phyloP scores from a whole-genome alignment of 2,329 filamentous ascomycete genomes.

The Taxawa tesnikishii region DNA sequence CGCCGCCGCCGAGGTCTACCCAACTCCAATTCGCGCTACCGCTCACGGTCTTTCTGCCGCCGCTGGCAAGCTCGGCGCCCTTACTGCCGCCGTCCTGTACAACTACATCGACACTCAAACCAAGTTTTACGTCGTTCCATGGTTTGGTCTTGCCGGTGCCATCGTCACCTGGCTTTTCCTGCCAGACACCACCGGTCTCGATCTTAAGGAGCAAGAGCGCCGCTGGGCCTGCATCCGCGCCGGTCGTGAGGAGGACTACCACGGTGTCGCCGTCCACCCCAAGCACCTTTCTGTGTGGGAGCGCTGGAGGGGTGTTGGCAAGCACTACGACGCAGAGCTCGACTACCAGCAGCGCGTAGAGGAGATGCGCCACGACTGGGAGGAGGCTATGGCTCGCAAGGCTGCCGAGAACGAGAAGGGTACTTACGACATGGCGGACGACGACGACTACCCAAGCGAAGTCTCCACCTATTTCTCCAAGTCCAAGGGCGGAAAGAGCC shows the following conservation, averaged over 20 bases:
- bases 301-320: conserved; percentile 63
- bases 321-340: conserved; percentile 68
- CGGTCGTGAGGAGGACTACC: conserved; percentile 70
- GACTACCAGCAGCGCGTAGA: conserved; percentile 77
- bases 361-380: conserved; percentile 55
- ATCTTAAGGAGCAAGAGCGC: conserved; percentile 94
- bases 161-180: conserved; percentile 74
- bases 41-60: conserved; percentile 94
- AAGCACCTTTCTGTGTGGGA: conserved; percentile 84
- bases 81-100: conserved; percentile 79
- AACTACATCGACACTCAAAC: conserved; percentile 80
- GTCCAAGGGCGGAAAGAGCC: conserved; percentile 18
- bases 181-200: conserved; percentile 92
- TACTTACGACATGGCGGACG: conserved; percentile 24
- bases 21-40: conserved; percentile 81
- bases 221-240: conserved; percentile 79
- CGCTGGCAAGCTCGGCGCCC: conserved; percentile 75
- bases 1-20: conserved; percentile 91
- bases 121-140: conserved; percentile 87
- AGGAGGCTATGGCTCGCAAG: conserved; percentile 43
- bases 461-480: conserved; percentile 43
- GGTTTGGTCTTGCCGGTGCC: conserved; percentile 86
- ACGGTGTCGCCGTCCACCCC: conserved; percentile 84
- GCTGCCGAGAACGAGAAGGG: conserved; percentile 34
- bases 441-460: conserved; percentile 34